Evolutionary conservation across 1,284 basidiomycete genomes (phyloP), one percentile per base, ranked within the genome.

Genomic region (Leccinum subrobustum): DNA sequence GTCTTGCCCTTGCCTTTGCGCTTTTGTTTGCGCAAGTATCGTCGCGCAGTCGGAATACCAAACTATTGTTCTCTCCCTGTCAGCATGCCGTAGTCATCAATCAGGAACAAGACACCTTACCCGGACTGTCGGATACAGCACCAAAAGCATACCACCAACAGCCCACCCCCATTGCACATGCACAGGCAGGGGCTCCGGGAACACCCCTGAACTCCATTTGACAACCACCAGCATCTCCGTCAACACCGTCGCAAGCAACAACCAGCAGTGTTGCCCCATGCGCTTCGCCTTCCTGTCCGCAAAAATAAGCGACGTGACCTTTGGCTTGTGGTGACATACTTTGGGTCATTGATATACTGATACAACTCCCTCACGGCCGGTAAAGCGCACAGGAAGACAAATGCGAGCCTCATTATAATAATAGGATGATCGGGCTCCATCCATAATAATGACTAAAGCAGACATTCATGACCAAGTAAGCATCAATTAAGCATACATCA

Each of bases 381-480:
- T 42, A 94, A 77, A 14, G 87, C 92, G 69, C 91, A 93, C 3
- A 93, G 76, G 72, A 94, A 93, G 59, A 93, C 85, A 57, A 85
- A 84, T 6, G 84, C 85, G 11, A 93, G 80, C 33, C 91, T 83
- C 61, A 84, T 76, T 59, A 92, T 89, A 48, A 93, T 82, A 63
- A 93, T 85, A 7, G 90, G 91, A 73, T 93, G 91, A 70, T 92
- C 88, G 31, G 92, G 92, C 67, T 93, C 90, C 85, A 94, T 89
- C 91, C 92, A 93, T 42, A 93, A 78, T 60, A 94, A 76, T 56
- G 82, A 83, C 87, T 90, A 54, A 50, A 1, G n/a, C 29, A 25
- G 52, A 52, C 59, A 54, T 67, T 62, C 51, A 60, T 55, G 60
- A 56, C 59, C 59, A 59, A n/a, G 61, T 56, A 64, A 56, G 54